Conservation (phyloP, 495 filamentous ascomycete genomes). For the Umbilicaria muhlenbergii region DNA sequence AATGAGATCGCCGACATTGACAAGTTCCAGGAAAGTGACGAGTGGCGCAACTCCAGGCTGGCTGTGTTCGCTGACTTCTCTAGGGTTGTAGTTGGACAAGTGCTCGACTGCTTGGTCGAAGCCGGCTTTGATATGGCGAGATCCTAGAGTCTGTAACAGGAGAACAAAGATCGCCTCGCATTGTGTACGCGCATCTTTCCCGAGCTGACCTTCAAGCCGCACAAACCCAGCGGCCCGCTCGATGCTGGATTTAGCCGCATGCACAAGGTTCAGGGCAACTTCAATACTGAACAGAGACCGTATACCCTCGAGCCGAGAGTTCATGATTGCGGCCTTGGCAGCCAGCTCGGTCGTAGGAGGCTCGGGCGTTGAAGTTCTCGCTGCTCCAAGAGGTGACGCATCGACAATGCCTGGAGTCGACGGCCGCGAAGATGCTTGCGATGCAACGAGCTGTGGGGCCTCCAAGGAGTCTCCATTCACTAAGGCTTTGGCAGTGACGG, state of each 20-base stretch:
- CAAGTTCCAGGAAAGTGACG: constrained; percentile 90
- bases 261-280: constrained; percentile 76
- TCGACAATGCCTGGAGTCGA: constrained; percentile 25
- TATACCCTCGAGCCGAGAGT: constrained; percentile 82
- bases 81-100: constrained; percentile 79
- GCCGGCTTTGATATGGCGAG: constrained; percentile 74
- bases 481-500: constrained; percentile 22
- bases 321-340: constrained; percentile 94
- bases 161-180: constrained; percentile 80
- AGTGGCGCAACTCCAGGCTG: constrained; percentile 68
- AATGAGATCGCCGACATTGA: constrained; percentile 96
- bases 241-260: constrained; percentile 76
- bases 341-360: constrained; percentile 81
- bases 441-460: constrained; percentile 24
- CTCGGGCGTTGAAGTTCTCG: constrained; percentile 34
- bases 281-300: constrained; percentile 91
- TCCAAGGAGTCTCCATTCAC: constrained; percentile 23
- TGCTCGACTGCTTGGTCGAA: constrained; percentile 89
- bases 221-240: constrained; percentile 77
- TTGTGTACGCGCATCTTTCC: constrained; percentile 73
- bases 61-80: constrained; percentile 62
- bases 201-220: constrained; percentile 58
- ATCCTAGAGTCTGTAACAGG: constrained; percentile 68
- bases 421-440: constrained; percentile 19
- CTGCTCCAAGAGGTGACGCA: constrained; percentile 14